Conservation (phyloP, 2,329 filamentous ascomycete genomes). For the Hypoxylon rubiginosum region DNA sequence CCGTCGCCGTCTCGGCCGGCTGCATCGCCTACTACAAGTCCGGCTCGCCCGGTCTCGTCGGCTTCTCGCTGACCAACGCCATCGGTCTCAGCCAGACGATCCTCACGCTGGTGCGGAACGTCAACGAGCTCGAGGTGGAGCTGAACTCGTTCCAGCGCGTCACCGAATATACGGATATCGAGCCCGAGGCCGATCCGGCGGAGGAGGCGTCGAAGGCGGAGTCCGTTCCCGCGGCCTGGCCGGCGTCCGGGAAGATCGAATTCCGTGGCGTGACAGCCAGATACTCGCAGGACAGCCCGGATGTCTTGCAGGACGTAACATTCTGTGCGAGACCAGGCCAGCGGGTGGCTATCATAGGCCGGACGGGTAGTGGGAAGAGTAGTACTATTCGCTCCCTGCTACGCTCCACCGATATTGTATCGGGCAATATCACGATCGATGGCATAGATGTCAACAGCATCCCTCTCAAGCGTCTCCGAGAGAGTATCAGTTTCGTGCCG, state of each 20-base stretch:
- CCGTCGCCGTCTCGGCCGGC: slow-evolving; percentile 21
- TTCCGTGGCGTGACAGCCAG: slow-evolving; percentile 48
- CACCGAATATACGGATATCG: slow-evolving; percentile 49
- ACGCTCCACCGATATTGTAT: slow-evolving; percentile 53
- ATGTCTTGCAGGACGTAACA: slow-evolving; percentile 49
- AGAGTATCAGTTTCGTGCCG: slow-evolving; percentile 56
- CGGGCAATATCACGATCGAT: slow-evolving; percentile 53
- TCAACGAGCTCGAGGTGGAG: slow-evolving; percentile 42
- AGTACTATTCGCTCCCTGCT: slow-evolving; percentile 55
- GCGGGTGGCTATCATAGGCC: slow-evolving; percentile 31
- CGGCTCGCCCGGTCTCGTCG: slow-evolving; percentile 25
- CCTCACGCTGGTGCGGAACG: slow-evolving; percentile 34
- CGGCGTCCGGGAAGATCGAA: slow-evolving; percentile 45
- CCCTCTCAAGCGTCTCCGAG: slow-evolving; percentile 53
- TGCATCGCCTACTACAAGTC: slow-evolving; percentile 27
- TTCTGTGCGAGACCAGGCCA: slow-evolving; percentile 36
- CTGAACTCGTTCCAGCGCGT: slow-evolving; percentile 50
- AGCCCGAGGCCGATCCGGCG: slow-evolving; percentile 45
- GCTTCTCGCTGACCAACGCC: slow-evolving; percentile 37
- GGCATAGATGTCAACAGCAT: slow-evolving; percentile 54
- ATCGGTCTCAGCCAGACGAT: slow-evolving; percentile 37
- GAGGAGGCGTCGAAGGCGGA: slow-evolving; percentile 30
- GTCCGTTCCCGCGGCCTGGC: slow-evolving; percentile 46
- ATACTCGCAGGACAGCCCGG: slow-evolving; percentile 48
- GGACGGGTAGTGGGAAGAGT: slow-evolving; percentile 68